phyloP scores from a whole-genome alignment of 208 protist species.

The Trypanosoma rangeli region DNA sequence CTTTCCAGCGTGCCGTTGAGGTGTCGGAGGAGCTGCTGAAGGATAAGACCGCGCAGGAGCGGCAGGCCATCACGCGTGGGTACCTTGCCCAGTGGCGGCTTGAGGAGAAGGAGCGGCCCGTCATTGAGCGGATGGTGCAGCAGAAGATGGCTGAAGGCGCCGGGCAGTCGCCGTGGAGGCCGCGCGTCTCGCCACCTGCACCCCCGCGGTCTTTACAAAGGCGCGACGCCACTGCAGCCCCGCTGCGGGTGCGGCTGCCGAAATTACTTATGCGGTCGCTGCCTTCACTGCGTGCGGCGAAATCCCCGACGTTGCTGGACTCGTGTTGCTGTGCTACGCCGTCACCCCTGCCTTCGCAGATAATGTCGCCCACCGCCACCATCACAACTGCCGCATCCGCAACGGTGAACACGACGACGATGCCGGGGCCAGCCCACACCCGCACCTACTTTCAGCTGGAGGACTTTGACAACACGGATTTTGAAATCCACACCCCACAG shows the following conservation, averaged over 20 bases:
- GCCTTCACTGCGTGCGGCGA: constrained; percentile 4
- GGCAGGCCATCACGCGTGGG: constrained; percentile 43
- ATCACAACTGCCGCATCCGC: not conserved
- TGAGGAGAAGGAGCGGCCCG: constrained; percentile 71
- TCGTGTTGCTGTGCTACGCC: not conserved
- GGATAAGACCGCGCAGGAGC: constrained; percentile 41
- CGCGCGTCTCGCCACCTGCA: not conserved
- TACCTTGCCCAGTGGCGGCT: constrained; percentile 59
- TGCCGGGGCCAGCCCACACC: constrained; percentile 17
- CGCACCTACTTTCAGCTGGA: constrained; percentile 77
- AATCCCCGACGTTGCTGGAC: not conserved
- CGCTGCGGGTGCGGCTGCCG: constrained; percentile 20
- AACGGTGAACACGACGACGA: not conserved
- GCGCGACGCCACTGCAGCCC: constrained; percentile 16
- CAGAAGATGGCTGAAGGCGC: constrained; percentile 21
- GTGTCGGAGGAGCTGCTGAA: constrained; percentile 56
- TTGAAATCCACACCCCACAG: constrained; percentile 66
- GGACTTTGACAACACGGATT: constrained; percentile 83
- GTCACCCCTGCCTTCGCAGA: not conserved
- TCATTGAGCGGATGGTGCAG: constrained; percentile 48
- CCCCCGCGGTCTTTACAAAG: not conserved
- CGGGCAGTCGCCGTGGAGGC: not conserved
- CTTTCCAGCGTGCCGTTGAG: constrained; percentile 2
- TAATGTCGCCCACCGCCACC: not conserved
- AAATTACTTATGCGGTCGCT: not conserved